A percentile compares a stretch with the other conserved stretches of the same genome.
Conservation (phyloP, 1,284 basidiomycete species). For the Flammula alnicola region DNA sequence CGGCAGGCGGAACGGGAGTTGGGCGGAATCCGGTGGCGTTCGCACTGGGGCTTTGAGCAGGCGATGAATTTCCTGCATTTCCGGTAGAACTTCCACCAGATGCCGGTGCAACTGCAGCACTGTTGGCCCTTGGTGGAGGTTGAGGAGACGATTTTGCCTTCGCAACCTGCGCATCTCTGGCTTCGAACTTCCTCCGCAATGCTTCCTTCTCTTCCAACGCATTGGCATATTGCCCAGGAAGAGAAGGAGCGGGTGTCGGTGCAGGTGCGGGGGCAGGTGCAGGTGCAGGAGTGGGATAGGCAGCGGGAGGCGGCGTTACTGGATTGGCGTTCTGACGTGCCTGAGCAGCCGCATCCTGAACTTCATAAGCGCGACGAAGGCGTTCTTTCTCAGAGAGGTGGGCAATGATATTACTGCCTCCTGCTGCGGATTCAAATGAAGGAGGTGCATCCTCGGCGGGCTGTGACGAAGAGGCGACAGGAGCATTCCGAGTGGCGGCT, state of each 20-base stretch:
- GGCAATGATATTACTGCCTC: slow-evolving; percentile 42
- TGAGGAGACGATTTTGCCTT: slow-evolving; percentile 10
- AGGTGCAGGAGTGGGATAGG: slow-evolving; percentile 19
- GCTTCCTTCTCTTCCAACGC: slow-evolving; percentile 59
- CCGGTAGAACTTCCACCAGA: background rate
- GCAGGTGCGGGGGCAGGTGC: slow-evolving; percentile 22
- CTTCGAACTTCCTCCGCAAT: slow-evolving; percentile 51
- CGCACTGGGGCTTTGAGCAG: slow-evolving; percentile 22
- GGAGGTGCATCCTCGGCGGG: slow-evolving; percentile 46
- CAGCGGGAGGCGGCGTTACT: slow-evolving; percentile 22
- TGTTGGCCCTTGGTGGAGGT: slow-evolving; percentile 19
- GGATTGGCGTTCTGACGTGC: slow-evolving; percentile 31
- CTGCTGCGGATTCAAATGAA: slow-evolving; percentile 47
- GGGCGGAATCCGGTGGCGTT: slow-evolving; percentile 33
- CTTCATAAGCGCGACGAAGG: slow-evolving; percentile 60
- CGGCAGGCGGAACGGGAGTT: slow-evolving; percentile 39
- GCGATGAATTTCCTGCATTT: slow-evolving; percentile 10
- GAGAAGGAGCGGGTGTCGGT: slow-evolving; percentile 20
- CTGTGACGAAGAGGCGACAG: slow-evolving; percentile 23
- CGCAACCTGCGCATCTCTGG: slow-evolving; percentile 42
- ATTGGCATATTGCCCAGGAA: slow-evolving; percentile 28
- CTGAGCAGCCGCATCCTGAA: slow-evolving; percentile 57
- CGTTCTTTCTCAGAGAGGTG: slow-evolving; percentile 56
- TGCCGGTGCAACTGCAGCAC: slow-evolving; percentile 6
- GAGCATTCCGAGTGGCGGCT: slow-evolving; percentile 23